Conservation (phyloP, 2,329 filamentous ascomycete genomes). For the Xylariaceae sp. region DNA sequence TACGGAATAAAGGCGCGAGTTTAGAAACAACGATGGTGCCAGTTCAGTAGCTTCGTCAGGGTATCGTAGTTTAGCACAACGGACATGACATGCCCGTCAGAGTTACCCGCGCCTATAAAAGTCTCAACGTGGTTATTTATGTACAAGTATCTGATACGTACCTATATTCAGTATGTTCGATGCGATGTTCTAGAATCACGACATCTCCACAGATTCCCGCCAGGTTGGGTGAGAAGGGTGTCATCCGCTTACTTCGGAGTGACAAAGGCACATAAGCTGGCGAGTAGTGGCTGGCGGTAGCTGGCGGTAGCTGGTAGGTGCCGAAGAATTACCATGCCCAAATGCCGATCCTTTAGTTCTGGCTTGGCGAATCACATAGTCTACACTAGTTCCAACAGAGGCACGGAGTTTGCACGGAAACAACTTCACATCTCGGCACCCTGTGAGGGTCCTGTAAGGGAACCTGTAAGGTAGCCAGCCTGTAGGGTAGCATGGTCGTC, state of each 20-base stretch:
- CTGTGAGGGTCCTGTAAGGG: too few relatives aligned
- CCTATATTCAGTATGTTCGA: background rate
- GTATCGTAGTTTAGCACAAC: too few relatives aligned
- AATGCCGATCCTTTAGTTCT: background rate
- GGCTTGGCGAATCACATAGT: background rate
- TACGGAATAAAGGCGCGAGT: too few relatives aligned
- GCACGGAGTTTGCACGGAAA: background rate
- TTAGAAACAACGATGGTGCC: too few relatives aligned
- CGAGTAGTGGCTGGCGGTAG: too few relatives aligned
- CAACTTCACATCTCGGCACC: background rate
- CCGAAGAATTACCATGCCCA: background rate
- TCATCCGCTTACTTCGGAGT: background rate
- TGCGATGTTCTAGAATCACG: background rate
- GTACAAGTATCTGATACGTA: background rate
- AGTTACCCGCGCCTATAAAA: too few relatives aligned
- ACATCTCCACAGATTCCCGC: background rate
- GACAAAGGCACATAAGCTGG: background rate
- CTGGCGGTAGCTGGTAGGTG: background rate
- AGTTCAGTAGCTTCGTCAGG: too few relatives aligned
- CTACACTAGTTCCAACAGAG: background rate
- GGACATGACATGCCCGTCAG: too few relatives aligned
- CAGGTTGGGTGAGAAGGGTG: background rate
- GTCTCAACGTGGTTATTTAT: too few relatives aligned
- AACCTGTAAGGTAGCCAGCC: too few relatives aligned
- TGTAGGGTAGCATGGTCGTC: too few relatives aligned